Base-by-base conservation (phyloP, 805 yeast species). In the Blastobotrys mokoenaii region DNA sequence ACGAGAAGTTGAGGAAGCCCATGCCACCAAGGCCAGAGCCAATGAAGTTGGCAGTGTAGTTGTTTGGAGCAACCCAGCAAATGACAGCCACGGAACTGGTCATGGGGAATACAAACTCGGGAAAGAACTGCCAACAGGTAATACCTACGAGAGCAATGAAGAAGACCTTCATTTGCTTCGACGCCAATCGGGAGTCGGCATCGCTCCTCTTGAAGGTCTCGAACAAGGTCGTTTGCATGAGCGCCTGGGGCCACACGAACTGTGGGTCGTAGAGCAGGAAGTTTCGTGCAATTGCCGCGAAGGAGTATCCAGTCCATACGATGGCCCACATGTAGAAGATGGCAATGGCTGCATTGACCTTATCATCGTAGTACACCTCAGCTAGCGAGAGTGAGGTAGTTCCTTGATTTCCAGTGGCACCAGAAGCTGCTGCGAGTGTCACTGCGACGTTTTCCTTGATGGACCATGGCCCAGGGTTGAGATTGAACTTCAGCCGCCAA, bases 391-490 rank as follows among this genome's bases (percentile, higher is more conserved):
- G 20, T 6, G 46, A 16, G 10, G 49, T 46, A 10, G 49, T 46
- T 10, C 46, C 49, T 18, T 29, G 43, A 17, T 32, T 46, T 12
- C 49, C 46, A 17, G 49, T 46, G 25, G 49, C 49, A 20, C 49
- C 49, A 3, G 49, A 46, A 2, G 49, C 49, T 3, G 49, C 49
- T 3, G 46, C 42, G 31, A 51, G 40, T 3, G 84, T 73, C 8
- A 79, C 65, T 47, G 79, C 67, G 80, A 78, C 77, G 58, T 79
- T 84, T 54, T 80, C 85, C 56, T 80, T 80, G 50, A 60, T 65
- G 37, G 68, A 65, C 79, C 82, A 80, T 14, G 80, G 81, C 7
- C 83, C 81, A 5, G 82, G 82, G 55, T 77, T 79, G 46, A 76
- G 62, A n/a, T 68, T 65, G 47, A 61, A 55, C 51, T 68, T 64